Evolutionary conservation across 2,329 filamentous ascomycete genomes (phyloP), one percentile per base, ranked within the genome.

Genomic region (Hypoxylon sp.): DNA sequence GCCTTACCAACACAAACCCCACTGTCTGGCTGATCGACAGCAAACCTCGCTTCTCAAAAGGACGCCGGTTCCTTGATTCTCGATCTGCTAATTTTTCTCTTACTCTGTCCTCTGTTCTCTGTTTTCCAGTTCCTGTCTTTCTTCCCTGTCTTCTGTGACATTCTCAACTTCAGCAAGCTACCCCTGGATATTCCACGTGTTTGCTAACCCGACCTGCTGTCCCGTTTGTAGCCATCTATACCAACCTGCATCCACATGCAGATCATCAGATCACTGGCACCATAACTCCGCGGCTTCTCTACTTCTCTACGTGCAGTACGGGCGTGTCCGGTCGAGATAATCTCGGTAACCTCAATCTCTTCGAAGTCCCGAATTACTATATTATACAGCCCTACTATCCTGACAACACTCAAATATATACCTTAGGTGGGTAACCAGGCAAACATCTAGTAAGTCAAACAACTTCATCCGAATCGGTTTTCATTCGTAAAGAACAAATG

Each of bases 401-500:
- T 20, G 46, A 38, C 20, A 55, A 24, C 36, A 45, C n/a, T 45
- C 26, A 7, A 48, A 18, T 18, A n/a, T 14, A 42, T 22, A n/a
- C n/a, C n/a, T n/a, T n/a, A n/a, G n/a, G n/a, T n/a, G n/a, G n/a
- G n/a, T n/a, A 12, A 36, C 40, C 45, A 42, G 16, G 16, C 28
- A 49, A n/a, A 20, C 16, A 11, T 55, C 52, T 44, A 57, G 63
- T 53, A 62, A 53, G 57, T 67, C 30, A 46, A 59, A 26, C 26
- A 38, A 9, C 18, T 68, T 72, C 53, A 57, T 67, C 65, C 68
- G 55, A 46, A 67, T 64, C 63, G 63, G 53, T 64, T 69, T 72
- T 64, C 64, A 68, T 73, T 71, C 60, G 69, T 72, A 72, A 63
- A 71, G 67, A 74, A 71, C 68, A 74, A 73, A 70, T 58, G 69